A percentile compares a stretch with the other conserved stretches of the same genome.
Evolutionary conservation across 2,329 filamentous ascomycete species (phyloP).

Genomic region (Fusarium citri): DNA sequence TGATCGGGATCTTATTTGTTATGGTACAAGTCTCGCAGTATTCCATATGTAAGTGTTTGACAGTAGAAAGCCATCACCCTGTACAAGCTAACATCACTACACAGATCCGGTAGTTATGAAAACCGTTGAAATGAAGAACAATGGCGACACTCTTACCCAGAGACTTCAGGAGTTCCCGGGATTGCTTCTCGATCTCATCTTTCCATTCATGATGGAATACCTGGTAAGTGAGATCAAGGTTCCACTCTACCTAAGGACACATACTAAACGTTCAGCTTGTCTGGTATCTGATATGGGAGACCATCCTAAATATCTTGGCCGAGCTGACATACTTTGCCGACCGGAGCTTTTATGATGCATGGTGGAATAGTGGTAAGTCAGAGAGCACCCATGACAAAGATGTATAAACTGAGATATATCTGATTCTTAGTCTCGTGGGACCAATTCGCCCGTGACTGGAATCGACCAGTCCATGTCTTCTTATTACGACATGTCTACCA

Average conservation of each 20-base stretch:
- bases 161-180: conserved; percentile 77
- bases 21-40: conserved; percentile 84
- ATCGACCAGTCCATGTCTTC: conserved; percentile 80
- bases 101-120: conserved; percentile 75
- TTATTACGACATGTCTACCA: conserved; percentile 84
- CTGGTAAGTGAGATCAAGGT: conserved; percentile 55
- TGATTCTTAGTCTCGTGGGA: conserved; percentile 69
- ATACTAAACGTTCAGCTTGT: conserved; percentile 58
- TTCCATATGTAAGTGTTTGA: conserved; percentile 67
- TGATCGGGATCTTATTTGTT: conserved; percentile 78
- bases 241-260: neutral
- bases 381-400: too few species aligned
- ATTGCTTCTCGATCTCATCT: conserved; percentile 79
- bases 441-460: conserved; percentile 85
- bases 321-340: conserved; percentile 83
- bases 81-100: conserved; percentile 8
- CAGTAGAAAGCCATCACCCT: neutral
- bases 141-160: conserved; percentile 68
- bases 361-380: conserved; percentile 69
- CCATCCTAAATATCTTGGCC: conserved; percentile 78
- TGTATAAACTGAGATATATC: conserved; percentile 4
- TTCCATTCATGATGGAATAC: conserved; percentile 84
- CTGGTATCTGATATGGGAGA: conserved; percentile 87
- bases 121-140: conserved; percentile 74
- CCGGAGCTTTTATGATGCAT: conserved; percentile 75